Base-by-base conservation (phyloP, 441 rosid genomes). In the Croton setiger region DNA sequence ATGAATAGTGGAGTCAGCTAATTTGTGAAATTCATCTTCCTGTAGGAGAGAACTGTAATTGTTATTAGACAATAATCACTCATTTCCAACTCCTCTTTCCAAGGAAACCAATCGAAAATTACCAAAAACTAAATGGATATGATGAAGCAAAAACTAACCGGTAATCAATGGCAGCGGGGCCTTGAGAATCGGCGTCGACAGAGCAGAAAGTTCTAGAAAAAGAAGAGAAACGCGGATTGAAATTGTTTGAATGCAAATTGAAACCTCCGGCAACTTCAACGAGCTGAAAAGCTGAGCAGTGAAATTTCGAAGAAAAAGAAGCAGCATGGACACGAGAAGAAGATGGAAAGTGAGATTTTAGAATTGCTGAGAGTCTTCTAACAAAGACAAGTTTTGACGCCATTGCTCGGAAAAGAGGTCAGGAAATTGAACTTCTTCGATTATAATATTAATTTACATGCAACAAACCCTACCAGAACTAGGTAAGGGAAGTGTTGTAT, bases 11-110 rank as follows among this genome's bases (percentile, higher is more conserved):
- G 84, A 79, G 75, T 90, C 86, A 33, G 98, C 96, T 68, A 88
- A 78, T 72, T 69, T 74, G 77, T 91, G 97, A 76, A 88, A 94
- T 76, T 94, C 96, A 79, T 88, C 93, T 71, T 91, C 96, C 87
- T 82, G 87, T 75, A 93, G 73, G 76, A 87, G 67, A 72, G 85
- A 83, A 81, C 97, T 91, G 95, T 76, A 69, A 70, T 74, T 64
- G 43, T 63, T 58, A 72, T 68, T 43, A 36, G 49, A 45, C 8
- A 55, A 10, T 21, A 39, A n/a, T 51, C 39, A 49, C 18, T 36
- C 5, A 4, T 44, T 36, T 43, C 49, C 14, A 54, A 59, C 7
- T 52, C 20, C 4, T 31, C 44, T 27, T 27, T 27, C 2, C 31
- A 27, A 27, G 31, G 31, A 54, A 27, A 55, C 18, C n/a, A 10